Evolutionary conservation across 306 rosid species (phyloP).

Genomic region (Urtica urens): DNA sequence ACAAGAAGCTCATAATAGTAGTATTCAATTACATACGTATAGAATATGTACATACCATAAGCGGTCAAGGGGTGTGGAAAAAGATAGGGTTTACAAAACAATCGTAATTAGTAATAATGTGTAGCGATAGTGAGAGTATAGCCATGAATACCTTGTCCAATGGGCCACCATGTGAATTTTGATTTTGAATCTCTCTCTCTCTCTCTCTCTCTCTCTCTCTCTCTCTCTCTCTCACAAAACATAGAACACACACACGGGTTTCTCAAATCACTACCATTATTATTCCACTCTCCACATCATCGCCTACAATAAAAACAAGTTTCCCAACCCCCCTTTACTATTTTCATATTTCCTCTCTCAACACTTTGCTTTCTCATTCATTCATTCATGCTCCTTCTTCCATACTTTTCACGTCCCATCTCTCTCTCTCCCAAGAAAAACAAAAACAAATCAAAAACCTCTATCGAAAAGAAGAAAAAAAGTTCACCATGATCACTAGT

Average conservation of each 20-base stretch:
- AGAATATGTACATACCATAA: neutral
- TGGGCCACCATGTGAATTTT: slow-evolving; percentile 58
- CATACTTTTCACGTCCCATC: slow-evolving; percentile 68
- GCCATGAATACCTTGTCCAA: slow-evolving; percentile 26
- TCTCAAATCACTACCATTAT: neutral
- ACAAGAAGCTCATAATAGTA: too few relatives aligned
- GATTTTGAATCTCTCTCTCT: slow-evolving; percentile 12
- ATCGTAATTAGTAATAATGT: too few relatives aligned
- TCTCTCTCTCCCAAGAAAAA: slow-evolving; percentile 2
- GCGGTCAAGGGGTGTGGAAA: neutral
- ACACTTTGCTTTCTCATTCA: slow-evolving; percentile 11
- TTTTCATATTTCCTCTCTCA: neutral
- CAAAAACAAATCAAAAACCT: slow-evolving; percentile 2
- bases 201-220: neutral
- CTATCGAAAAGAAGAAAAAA: neutral
- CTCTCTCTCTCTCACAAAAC: neutral
- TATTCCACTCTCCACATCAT: neutral
- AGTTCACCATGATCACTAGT: neutral
- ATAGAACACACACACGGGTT: neutral
- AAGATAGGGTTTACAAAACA: too few relatives aligned
- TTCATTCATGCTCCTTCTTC: slow-evolving; percentile 42
- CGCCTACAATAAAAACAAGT: neutral
- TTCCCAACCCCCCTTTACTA: neutral
- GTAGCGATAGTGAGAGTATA: slow-evolving; percentile 12
- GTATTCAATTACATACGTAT: too few relatives aligned